Percentiles rank a stretch among this genome's conserved stretches.
phyloP scores from a whole-genome alignment of 2,329 filamentous ascomycete genomes.

The Decorospora gaudefroyi region DNA sequence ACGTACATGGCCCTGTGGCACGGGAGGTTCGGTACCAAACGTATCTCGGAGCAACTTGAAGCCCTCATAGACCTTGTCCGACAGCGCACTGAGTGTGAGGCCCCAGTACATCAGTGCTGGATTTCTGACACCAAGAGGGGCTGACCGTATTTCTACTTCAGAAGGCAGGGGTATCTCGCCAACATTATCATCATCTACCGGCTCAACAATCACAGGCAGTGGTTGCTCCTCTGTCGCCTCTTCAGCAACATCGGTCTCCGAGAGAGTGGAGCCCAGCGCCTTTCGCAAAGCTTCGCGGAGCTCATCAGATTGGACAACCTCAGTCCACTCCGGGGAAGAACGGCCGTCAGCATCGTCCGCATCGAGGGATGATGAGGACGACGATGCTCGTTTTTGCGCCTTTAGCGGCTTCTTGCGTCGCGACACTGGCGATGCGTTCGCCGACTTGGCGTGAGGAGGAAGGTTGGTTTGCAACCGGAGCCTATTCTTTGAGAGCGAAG shows the following conservation, averaged over 20 bases:
- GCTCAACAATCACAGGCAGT: slow-evolving; percentile 24
- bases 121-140: slow-evolving; percentile 12
- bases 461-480: slow-evolving; percentile 31
- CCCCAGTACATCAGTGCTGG: slow-evolving; percentile 26
- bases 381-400: slow-evolving; percentile 11
- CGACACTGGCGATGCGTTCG: slow-evolving; percentile 28
- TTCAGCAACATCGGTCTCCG: slow-evolving; percentile 1
- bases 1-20: slow-evolving; percentile 37
- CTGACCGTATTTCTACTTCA: slow-evolving; percentile 27
- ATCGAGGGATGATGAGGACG: slow-evolving; percentile 17
- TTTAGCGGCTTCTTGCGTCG: slow-evolving; percentile 22
- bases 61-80: slow-evolving; percentile 26
- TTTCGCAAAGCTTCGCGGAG: slow-evolving; percentile 26
- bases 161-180: slow-evolving; percentile 32
- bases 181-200: slow-evolving; percentile 11
- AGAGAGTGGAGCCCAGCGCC: slow-evolving; percentile 15
- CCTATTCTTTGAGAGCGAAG: slow-evolving; percentile 8
- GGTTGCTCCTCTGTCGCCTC: background rate
- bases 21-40: slow-evolving; percentile 41
- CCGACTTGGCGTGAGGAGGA: slow-evolving; percentile 24
- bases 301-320: slow-evolving; percentile 24
- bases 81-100: slow-evolving; percentile 29
- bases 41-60: slow-evolving; percentile 24
- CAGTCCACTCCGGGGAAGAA: slow-evolving; percentile 24
- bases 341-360: slow-evolving; percentile 2